A percentile compares a stretch with the other conserved stretches of the same genome.
These are phyloP conservation scores for Phytophthora constricta DNA, from an alignment of 352 stramenopile species.

Conservation along the genomic window DNA sequence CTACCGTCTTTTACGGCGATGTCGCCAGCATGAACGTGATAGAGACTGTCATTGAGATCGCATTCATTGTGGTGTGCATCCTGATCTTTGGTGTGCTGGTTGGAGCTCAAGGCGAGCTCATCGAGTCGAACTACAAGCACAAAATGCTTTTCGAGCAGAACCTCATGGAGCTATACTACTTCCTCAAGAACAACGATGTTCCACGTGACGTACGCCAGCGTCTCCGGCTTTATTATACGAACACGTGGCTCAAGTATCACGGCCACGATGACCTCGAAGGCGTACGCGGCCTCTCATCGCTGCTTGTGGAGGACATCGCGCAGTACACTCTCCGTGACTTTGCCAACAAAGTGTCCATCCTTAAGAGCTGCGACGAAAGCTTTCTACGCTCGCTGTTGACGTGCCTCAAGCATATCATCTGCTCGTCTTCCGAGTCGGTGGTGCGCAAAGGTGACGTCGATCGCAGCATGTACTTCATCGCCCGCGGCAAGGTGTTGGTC, in stretches of 20 bases:
- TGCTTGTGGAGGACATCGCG: constrained; percentile 71
- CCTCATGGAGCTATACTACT: constrained; percentile 66
- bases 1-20: constrained; percentile 76
- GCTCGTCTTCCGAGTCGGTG: constrained; percentile 59
- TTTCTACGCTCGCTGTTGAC: constrained; percentile 69
- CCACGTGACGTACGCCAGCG: constrained; percentile 55
- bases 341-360: constrained; percentile 63
- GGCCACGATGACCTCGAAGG: constrained; percentile 67
- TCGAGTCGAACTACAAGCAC: constrained; percentile 71
- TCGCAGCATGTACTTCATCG: constrained; percentile 81
- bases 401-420: constrained; percentile 73
- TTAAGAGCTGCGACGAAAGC: constrained; percentile 71
- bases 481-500: constrained; percentile 64
- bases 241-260: constrained; percentile 74
- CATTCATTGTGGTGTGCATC: constrained; percentile 70
- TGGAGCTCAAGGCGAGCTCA: constrained; percentile 61
- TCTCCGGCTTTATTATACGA: constrained; percentile 67
- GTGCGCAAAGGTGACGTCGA: constrained; percentile 76
- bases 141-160: constrained; percentile 79
- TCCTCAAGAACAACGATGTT: constrained; percentile 64
- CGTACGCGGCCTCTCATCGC: constrained; percentile 59
- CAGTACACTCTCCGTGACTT: constrained; percentile 73
- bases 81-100: constrained; percentile 77
- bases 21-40: constrained; percentile 69
- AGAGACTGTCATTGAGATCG: constrained; percentile 63